Evolutionary conservation across 2,329 filamentous ascomycete species (phyloP).

Genomic region (Aspergillus viridinutans): DNA sequence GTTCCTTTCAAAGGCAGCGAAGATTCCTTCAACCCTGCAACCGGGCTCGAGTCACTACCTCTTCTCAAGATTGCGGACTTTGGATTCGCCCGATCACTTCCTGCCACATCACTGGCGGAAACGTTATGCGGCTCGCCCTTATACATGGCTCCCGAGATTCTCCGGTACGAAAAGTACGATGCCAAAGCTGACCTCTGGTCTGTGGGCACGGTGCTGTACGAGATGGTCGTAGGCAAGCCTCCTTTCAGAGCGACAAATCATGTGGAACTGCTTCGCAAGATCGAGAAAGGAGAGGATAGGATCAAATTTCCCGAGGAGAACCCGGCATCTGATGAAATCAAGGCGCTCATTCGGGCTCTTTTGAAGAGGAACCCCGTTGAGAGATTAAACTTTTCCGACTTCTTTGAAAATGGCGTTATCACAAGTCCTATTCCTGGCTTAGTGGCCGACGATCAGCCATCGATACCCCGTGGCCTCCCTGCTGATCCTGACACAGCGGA

Average conservation of each 20-base stretch:
- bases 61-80: slow-evolving; percentile 99
- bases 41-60: slow-evolving; percentile 77
- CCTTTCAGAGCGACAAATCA: slow-evolving; percentile 93
- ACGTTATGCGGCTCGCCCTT: slow-evolving; percentile 94
- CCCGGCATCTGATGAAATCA: slow-evolving; percentile 69
- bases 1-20: slow-evolving; percentile 74
- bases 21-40: slow-evolving; percentile 73
- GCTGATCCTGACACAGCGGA: slow-evolving; percentile 10
- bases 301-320: slow-evolving; percentile 77
- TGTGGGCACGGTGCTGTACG: slow-evolving; percentile 88
- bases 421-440: slow-evolving; percentile 73
- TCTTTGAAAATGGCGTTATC: slow-evolving; percentile 74
- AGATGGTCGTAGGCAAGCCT: slow-evolving; percentile 87
- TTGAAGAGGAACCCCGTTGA: slow-evolving; percentile 83
- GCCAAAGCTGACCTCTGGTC: slow-evolving; percentile 97
- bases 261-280: slow-evolving; percentile 86
- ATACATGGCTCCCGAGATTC: slow-evolving; percentile 98
- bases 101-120: slow-evolving; percentile 86
- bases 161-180: slow-evolving; percentile 96
- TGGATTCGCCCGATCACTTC: slow-evolving; percentile 91
- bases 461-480: slow-evolving; percentile 15
- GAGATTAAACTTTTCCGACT: slow-evolving; percentile 77
- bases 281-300: slow-evolving; percentile 80
- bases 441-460: slow-evolving; percentile 68
- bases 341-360: slow-evolving; percentile 71